Evolutionary conservation across 2,329 filamentous ascomycete species (phyloP).

Genomic region (Colletotrichum agaves): DNA sequence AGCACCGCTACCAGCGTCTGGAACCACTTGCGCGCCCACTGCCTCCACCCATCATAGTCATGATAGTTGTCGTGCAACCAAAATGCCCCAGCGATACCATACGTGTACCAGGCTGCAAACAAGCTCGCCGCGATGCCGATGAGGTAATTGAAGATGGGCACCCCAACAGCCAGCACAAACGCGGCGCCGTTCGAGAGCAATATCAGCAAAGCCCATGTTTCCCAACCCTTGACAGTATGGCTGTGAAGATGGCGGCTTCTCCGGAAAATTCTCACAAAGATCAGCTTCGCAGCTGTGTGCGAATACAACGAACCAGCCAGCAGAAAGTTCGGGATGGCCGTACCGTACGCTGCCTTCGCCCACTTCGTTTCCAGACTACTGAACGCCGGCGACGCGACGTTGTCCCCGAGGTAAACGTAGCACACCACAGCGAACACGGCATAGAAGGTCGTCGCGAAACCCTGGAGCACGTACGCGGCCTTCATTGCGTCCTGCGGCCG

Average conservation of each 20-base stretch:
- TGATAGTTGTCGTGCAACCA: slow-evolving; percentile 62
- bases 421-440: slow-evolving; percentile 60
- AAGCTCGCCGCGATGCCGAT: slow-evolving; percentile 61
- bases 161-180: slow-evolving; percentile 56
- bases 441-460: slow-evolving; percentile 61
- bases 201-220: slow-evolving; percentile 57
- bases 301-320: slow-evolving; percentile 61
- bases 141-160: slow-evolving; percentile 65
- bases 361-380: slow-evolving; percentile 56
- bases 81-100: slow-evolving; percentile 62
- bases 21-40: slow-evolving; percentile 50
- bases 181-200: slow-evolving; percentile 57
- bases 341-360: slow-evolving; percentile 61
- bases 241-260: slow-evolving; percentile 57
- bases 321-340: slow-evolving; percentile 61
- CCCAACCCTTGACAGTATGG: slow-evolving; percentile 59
- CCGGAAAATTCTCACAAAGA: slow-evolving; percentile 62
- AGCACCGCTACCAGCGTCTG: slow-evolving; percentile 52
- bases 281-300: slow-evolving; percentile 62
- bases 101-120: slow-evolving; percentile 66
- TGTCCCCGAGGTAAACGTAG: slow-evolving; percentile 60
- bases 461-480: slow-evolving; percentile 60
- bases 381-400: slow-evolving; percentile 59
- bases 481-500: slow-evolving; percentile 62
- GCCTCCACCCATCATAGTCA: slow-evolving; percentile 50